These are phyloP conservation scores for Hyphopichia buzzinii DNA, from an alignment of 1,139 yeast genomes.

Conservation along the genomic window DNA sequence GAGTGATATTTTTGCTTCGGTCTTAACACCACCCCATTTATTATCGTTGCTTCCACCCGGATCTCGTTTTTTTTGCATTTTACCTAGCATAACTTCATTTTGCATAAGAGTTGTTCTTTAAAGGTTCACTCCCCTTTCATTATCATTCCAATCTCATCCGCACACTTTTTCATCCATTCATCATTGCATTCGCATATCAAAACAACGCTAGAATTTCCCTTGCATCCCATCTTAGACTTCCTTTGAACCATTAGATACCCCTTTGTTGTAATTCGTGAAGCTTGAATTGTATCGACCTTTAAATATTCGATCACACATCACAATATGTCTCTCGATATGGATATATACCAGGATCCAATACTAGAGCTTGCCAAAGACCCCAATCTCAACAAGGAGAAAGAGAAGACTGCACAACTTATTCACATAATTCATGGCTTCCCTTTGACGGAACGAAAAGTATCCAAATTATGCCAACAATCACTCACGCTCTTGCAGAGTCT, in stretches of 20 bases:
- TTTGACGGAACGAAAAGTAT: slow-evolving; percentile 44
- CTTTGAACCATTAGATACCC: too few species aligned
- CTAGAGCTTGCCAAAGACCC: slow-evolving; percentile 49
- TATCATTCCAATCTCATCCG: too few species aligned
- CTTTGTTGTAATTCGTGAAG: too few species aligned
- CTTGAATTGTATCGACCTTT: too few species aligned
- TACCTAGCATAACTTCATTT: neutral
- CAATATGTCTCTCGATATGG: slow-evolving; percentile 12
- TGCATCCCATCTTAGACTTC: too few species aligned
- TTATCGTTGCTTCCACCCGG: neutral
- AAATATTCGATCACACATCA: too few species aligned
- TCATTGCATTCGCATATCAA: too few species aligned
- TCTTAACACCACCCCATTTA: neutral
- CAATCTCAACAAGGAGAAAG: slow-evolving; percentile 42
- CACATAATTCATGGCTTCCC: slow-evolving; percentile 44
- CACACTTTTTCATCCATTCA: too few species aligned
- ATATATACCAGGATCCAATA: slow-evolving; percentile 46
- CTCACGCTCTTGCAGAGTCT: slow-evolving; percentile 48
- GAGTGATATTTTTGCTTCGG: neutral
- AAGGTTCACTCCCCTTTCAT: too few species aligned
- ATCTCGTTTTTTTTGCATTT: neutral
- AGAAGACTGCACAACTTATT: slow-evolving; percentile 40
- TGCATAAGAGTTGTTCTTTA: neutral
- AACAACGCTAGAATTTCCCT: too few species aligned
- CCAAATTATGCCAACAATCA: slow-evolving; percentile 50